phyloP scores from a whole-genome alignment of 2,329 filamentous ascomycete genomes.

The Xylaria sp. region DNA sequence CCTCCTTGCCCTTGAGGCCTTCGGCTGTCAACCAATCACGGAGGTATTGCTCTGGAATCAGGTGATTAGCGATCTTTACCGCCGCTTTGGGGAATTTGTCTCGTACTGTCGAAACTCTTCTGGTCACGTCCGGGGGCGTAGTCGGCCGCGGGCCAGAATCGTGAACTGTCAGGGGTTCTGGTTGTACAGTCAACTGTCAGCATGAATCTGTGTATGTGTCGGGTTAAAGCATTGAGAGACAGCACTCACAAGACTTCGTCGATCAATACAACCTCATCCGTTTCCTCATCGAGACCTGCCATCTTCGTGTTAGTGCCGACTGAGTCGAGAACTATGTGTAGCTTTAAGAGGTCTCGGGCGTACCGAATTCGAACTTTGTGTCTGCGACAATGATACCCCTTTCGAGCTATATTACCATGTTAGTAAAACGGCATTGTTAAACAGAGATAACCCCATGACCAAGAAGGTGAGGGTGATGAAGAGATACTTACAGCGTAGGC shows the following conservation, averaged over 20 bases:
- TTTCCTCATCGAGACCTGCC: constrained; percentile 49
- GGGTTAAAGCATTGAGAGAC: background rate
- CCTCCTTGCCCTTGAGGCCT: constrained; percentile 69
- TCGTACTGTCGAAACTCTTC: constrained; percentile 69
- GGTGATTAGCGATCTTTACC: constrained; percentile 1
- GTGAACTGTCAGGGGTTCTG: constrained; percentile 18
- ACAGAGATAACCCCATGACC: background rate
- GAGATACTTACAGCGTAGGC: constrained; percentile 51
- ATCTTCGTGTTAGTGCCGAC: constrained; percentile 1
- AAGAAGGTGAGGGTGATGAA: background rate
- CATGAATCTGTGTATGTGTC: background rate
- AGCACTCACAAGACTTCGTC: constrained; percentile 64
- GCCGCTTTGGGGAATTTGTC: background rate
- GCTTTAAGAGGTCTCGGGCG: background rate
- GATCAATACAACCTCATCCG: constrained; percentile 65
- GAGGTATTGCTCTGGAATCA: constrained; percentile 16
- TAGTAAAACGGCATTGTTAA: background rate
- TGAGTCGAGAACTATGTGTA: background rate
- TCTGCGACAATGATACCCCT: constrained; percentile 70
- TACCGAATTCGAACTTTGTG: constrained; percentile 44
- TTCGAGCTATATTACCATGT: constrained; percentile 29
- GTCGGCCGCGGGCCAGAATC: constrained; percentile 72
- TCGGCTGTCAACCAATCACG: constrained; percentile 38
- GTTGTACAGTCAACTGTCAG: constrained; percentile 7
- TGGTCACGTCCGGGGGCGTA: constrained; percentile 71